These are phyloP conservation scores for Flaveria ramosissima DNA, from an alignment of 129 eudicot genomes.

Conservation along the genomic window DNA sequence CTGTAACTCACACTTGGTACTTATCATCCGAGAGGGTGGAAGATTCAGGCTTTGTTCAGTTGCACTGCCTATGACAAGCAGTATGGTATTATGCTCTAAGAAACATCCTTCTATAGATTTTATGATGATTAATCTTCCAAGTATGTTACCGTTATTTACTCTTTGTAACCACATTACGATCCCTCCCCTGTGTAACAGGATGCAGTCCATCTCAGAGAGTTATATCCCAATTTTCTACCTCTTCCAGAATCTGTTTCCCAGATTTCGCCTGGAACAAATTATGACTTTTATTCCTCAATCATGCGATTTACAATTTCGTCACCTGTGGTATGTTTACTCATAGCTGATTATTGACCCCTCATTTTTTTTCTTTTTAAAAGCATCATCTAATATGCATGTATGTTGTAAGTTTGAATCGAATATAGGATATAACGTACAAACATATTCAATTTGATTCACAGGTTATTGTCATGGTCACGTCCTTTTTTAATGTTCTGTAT, in stretches of 20 bases:
- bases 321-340: slow-evolving; percentile 69
- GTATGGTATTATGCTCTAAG: slow-evolving; percentile 44
- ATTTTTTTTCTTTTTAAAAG: slow-evolving; percentile 4
- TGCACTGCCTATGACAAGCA: slow-evolving; percentile 53
- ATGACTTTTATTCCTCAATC: slow-evolving; percentile 73
- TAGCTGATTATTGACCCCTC: slow-evolving; percentile 10
- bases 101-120: not conserved
- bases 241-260: slow-evolving; percentile 83
- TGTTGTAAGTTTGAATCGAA: not conserved
- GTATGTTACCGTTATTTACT: slow-evolving; percentile 9
- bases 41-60: slow-evolving; percentile 68
- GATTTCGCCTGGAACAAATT: slow-evolving; percentile 87
- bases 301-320: slow-evolving; percentile 88
- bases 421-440: not conserved
- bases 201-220: slow-evolving; percentile 58
- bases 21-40: slow-evolving; percentile 54
- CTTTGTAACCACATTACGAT: not conserved
- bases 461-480: not conserved
- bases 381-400: not conserved
- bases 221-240: slow-evolving; percentile 61
- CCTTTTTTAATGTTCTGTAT: not conserved
- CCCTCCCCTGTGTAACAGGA: slow-evolving; percentile 44
- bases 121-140: not conserved
- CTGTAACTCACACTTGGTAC: slow-evolving; percentile 65
- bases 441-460: slow-evolving; percentile 11